These are phyloP conservation scores for Tetrahymena elliotti DNA, from an alignment of 73 alveolate species.

Conservation along the genomic window DNA sequence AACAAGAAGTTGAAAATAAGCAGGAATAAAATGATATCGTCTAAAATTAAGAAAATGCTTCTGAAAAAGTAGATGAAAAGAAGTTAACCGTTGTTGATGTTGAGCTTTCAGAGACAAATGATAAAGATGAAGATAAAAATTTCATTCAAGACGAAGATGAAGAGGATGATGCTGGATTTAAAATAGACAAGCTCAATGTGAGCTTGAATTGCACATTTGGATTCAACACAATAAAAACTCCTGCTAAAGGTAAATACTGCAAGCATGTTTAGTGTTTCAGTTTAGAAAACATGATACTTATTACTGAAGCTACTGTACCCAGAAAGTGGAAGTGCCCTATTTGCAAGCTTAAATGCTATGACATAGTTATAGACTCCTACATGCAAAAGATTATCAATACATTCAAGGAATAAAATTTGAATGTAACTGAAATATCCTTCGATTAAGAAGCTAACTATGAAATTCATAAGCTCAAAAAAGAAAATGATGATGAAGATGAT, in stretches of 20 bases:
- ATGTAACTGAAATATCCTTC: conserved; percentile 15
- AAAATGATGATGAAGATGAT: conserved; percentile 3
- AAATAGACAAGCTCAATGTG: background rate
- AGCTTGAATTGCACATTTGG: background rate
- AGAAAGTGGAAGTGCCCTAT: conserved; percentile 44
- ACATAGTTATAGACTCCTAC: conserved; percentile 9
- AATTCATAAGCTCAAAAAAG: background rate
- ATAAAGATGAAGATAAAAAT: background rate
- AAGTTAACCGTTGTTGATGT: background rate
- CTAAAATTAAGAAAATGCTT: background rate
- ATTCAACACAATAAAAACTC: conserved; percentile 7
- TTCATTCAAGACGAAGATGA: background rate
- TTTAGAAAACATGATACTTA: conserved; percentile 29
- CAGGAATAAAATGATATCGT: background rate
- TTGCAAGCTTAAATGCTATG: conserved; percentile 21
- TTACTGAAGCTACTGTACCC: conserved; percentile 19
- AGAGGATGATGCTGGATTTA: background rate
- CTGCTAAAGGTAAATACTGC: conserved; percentile 39
- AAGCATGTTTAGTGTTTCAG: conserved; percentile 34
- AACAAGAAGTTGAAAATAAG: background rate
- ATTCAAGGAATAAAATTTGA: conserved; percentile 3
- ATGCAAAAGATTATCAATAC: background rate
- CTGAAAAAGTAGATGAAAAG: background rate
- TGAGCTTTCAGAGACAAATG: background rate
- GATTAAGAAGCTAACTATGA: conserved; percentile 9